Evolutionary conservation across 108 stramenopile species (phyloP), one percentile per base, ranked within the genome.

Genomic region (Cyclotella sp.): DNA sequence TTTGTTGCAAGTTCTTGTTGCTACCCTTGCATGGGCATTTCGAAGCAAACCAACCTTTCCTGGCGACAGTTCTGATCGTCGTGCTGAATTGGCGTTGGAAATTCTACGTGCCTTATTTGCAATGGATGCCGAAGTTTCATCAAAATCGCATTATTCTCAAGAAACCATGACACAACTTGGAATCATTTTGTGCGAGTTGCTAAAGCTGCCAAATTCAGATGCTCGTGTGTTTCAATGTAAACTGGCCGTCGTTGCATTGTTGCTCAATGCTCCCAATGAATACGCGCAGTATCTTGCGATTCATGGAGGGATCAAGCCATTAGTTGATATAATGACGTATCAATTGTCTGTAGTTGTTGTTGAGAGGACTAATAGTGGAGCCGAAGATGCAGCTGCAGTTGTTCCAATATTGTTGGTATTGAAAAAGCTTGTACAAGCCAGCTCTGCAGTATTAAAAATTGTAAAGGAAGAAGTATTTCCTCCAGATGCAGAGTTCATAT

Each of bases 361-460:
- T 21, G 79, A 86, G 59, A 77, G 71, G 44, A 75, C 74, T 40
- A 44, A 22, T 26, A 77, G 68, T 30, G 49, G 52, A 24, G 60
- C 70, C 13, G 83, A 87, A 39, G 84, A 88, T 75, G 86, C 87
- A 46, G 62, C 86, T 22, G 88, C 84, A 12, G 77, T 92, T 41
- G 79, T 88, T 41, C 93, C 93, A 18, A 87, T 92, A n/a, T 69
- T 95, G 27, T 79, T 86, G 18, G 85, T 85, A 13, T 70, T 92
- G 69, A 64, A 86, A 63, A 86, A 85, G 53, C 77, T 90, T 52
- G 62, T 75, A 9, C 42, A 68, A n/a, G 67, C 58, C 30, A 77
- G 89, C 62, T 13, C 69, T 14, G 45, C 78, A 26, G 62, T 89
- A 54, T 70, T 67, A 40, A 22, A 70, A 64, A 27, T 54, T 11